Percentiles rank a stretch among this genome's conserved stretches.
phyloP scores from a whole-genome alignment of 2,329 filamentous ascomycete genomes.

The Amphichorda felina region DNA sequence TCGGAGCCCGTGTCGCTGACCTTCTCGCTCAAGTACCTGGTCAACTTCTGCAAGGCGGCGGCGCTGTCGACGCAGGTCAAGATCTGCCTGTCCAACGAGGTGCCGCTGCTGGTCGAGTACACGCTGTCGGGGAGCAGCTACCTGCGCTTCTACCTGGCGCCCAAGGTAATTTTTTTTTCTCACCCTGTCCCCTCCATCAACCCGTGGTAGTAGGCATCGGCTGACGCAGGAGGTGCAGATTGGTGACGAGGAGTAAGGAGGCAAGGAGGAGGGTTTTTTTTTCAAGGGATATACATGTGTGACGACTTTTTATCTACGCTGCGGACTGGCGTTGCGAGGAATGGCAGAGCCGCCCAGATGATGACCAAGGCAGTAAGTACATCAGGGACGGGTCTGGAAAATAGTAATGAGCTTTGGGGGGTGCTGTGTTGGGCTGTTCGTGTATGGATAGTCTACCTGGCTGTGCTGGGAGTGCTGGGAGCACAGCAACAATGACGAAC shows the following conservation, averaged over 20 bases:
- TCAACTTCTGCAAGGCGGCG: slow-evolving; percentile 99
- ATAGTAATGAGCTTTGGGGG: too few relatives aligned
- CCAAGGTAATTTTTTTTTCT: slow-evolving; percentile 57
- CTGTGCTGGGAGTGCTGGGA: too few relatives aligned
- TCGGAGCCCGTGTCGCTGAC: slow-evolving; percentile 88
- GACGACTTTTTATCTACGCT: slow-evolving; percentile 1
- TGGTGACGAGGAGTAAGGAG: slow-evolving; percentile 14
- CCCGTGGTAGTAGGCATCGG: slow-evolving; percentile 1
- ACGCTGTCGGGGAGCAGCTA: slow-evolving; percentile 70
- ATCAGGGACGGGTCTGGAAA: too few relatives aligned
- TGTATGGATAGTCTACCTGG: too few relatives aligned
- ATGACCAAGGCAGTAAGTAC: too few relatives aligned
- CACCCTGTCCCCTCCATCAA: background rate
- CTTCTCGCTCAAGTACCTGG: slow-evolving; percentile 97
- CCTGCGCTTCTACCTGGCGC: slow-evolving; percentile 93
- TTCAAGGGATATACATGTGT: slow-evolving; percentile 1
- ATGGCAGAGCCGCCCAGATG: background rate
- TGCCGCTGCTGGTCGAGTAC: slow-evolving; percentile 93
- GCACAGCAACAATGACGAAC: too few relatives aligned
- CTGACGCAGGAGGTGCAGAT: slow-evolving; percentile 9
- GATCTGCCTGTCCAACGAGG: slow-evolving; percentile 90
- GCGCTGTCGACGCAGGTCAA: slow-evolving; percentile 72
- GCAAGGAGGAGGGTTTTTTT: background rate
- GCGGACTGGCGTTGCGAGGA: slow-evolving; percentile 4
- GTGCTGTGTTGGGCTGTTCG: too few relatives aligned